Percentiles rank a stretch among this genome's conserved stretches.
Conservation (phyloP, 2,329 filamentous ascomycete species). For the Aphanoascus verrucosus region DNA sequence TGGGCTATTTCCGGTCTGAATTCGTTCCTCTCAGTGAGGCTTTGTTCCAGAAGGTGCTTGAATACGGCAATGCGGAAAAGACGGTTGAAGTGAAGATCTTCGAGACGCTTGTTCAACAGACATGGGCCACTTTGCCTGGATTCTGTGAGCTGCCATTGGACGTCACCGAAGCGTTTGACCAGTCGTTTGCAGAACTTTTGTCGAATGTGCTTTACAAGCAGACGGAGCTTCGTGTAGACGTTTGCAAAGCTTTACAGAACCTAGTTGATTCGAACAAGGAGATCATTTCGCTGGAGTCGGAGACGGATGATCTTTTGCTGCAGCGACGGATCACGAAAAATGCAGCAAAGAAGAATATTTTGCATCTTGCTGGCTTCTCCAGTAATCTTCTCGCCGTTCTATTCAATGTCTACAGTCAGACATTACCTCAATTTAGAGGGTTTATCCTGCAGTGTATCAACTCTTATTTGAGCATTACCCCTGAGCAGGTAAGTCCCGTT, state of each 20-base stretch:
- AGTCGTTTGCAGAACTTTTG: constrained; percentile 76
- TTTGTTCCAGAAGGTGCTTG: constrained; percentile 79
- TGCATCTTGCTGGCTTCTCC: constrained; percentile 67
- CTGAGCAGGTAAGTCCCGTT: constrained; percentile 41
- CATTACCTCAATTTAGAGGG: constrained; percentile 79
- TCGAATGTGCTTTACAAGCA: constrained; percentile 90
- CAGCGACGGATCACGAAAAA: constrained; percentile 68
- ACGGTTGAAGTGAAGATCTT: constrained; percentile 97
- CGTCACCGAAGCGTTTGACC: constrained; percentile 64
- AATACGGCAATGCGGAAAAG: constrained; percentile 72
- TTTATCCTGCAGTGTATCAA: constrained; percentile 92
- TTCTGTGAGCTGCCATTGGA: constrained; percentile 92
- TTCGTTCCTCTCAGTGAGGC: constrained; percentile 80
- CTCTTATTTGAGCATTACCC: constrained; percentile 80
- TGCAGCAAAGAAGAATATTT: constrained; percentile 65
- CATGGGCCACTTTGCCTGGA: constrained; percentile 85
- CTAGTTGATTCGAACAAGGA: constrained; percentile 86
- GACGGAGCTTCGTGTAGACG: constrained; percentile 70
- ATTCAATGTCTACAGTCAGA: constrained; percentile 99
- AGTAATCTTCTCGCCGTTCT: constrained; percentile 87
- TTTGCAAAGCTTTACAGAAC: constrained; percentile 77
- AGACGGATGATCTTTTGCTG: constrained; percentile 61
- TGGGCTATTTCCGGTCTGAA: constrained; percentile 74
- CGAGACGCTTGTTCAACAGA: constrained; percentile 89
- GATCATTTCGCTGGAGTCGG: constrained; percentile 57